These are phyloP conservation scores for Malus fusca DNA, from an alignment of 306 rosid species.

Conservation along the genomic window DNA sequence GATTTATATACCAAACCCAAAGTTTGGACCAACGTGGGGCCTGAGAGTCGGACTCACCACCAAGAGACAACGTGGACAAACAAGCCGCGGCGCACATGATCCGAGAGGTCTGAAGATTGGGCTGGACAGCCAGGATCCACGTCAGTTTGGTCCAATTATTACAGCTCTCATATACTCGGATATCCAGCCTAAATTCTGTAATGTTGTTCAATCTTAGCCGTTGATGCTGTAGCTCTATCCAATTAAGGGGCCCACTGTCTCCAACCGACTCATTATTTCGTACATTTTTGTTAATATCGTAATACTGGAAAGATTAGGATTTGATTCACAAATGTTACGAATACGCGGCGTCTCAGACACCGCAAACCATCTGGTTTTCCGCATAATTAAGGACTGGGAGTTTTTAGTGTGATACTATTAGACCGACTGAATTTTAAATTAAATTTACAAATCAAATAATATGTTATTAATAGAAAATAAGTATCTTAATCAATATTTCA, in stretches of 20 bases:
- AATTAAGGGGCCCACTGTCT: slow-evolving; percentile 29
- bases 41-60: slow-evolving; percentile 18
- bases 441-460: no score
- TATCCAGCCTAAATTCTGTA: slow-evolving; percentile 8
- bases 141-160: slow-evolving; percentile 48
- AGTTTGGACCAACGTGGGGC: not conserved
- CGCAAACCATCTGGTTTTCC: not conserved
- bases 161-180: slow-evolving; percentile 42
- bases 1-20: slow-evolving; percentile 2
- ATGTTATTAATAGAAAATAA: no score
- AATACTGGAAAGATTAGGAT: not conserved
- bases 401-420: not conserved
- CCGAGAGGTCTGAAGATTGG: not conserved
- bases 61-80: not conserved
- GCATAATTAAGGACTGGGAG: not conserved
- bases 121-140: slow-evolving; percentile 72
- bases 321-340: not conserved
- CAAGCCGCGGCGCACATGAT: slow-evolving; percentile 49
- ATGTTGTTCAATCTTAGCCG: slow-evolving; percentile 26
- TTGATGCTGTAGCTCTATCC: slow-evolving; percentile 21
- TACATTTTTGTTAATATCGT: not conserved
- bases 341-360: slow-evolving; percentile 44
- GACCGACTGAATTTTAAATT: no score
- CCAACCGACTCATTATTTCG: not conserved
- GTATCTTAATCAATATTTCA: no score